Evolutionary conservation across 495 filamentous ascomycete species (phyloP).

Genomic region (Tirmania nivea): DNA sequence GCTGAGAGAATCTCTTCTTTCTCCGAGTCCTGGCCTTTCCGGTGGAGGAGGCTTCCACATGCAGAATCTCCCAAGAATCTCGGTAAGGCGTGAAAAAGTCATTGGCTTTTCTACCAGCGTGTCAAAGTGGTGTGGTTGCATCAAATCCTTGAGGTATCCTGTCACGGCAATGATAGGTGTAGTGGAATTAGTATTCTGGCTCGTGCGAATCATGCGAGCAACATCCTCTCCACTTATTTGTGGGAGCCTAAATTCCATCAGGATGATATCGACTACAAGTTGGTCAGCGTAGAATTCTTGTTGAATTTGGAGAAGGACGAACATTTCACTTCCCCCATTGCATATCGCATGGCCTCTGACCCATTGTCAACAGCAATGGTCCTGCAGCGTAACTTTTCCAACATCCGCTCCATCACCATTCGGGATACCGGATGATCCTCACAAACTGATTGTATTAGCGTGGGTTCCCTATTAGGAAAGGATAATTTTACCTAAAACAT

Average conservation of each 20-base stretch:
- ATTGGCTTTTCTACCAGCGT: constrained; percentile 88
- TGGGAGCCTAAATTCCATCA: constrained; percentile 89
- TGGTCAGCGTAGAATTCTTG: constrained; percentile 1
- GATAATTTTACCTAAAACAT: constrained; percentile 37
- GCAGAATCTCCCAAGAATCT: constrained; percentile 65
- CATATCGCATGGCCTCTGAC: constrained; percentile 72
- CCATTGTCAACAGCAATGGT: constrained; percentile 84
- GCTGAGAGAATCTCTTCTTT: constrained; percentile 11
- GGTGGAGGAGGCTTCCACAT: constrained; percentile 68
- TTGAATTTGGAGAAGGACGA: background rate
- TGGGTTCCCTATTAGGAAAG: background rate
- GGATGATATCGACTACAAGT: constrained; percentile 69
- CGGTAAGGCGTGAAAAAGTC: constrained; percentile 65
- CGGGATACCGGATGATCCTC: constrained; percentile 97
- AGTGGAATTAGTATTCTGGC: constrained; percentile 77
- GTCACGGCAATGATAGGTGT: constrained; percentile 96
- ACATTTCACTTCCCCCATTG: constrained; percentile 69
- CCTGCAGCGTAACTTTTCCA: constrained; percentile 85
- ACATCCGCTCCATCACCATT: constrained; percentile 85
- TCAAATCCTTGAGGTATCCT: constrained; percentile 87
- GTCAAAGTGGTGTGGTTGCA: constrained; percentile 84
- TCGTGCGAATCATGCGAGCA: constrained; percentile 89
- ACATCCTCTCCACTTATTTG: constrained; percentile 88
- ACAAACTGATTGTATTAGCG: constrained; percentile 37
- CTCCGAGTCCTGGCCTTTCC: constrained; percentile 13